phyloP scores from a whole-genome alignment of 192 early-diverging fungal genomes.

The Coemansia asiatica region DNA sequence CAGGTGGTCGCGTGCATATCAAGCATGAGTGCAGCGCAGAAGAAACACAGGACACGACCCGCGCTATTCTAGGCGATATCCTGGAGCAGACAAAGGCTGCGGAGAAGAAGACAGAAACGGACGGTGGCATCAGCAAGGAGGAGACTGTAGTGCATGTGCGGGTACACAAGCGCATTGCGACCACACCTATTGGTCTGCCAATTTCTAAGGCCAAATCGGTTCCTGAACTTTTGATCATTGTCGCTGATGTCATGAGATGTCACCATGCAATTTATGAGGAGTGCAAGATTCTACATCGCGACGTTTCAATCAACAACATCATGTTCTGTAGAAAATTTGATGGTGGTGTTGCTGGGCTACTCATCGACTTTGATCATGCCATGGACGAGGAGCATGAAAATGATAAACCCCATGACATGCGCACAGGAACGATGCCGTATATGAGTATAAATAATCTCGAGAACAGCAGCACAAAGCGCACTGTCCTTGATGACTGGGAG shows the following conservation, averaged over 20 bases:
- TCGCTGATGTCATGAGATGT: slow-evolving; percentile 25
- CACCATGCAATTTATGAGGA: slow-evolving; percentile 14
- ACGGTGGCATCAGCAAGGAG: too few species aligned
- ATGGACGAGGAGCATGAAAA: background rate
- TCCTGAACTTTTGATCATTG: slow-evolving; percentile 20
- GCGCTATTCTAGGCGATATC: too few species aligned
- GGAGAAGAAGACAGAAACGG: too few species aligned
- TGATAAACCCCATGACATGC: background rate
- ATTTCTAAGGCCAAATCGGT: background rate
- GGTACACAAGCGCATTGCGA: background rate
- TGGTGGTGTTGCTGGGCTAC: slow-evolving; percentile 3
- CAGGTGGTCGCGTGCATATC: too few species aligned
- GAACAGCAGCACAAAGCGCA: background rate
- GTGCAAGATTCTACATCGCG: slow-evolving; percentile 22
- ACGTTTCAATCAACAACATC: slow-evolving; percentile 28
- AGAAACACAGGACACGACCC: too few species aligned
- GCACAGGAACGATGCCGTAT: slow-evolving; percentile 18
- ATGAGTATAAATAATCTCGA: slow-evolving; percentile 37
- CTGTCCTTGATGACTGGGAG: slow-evolving; percentile 16
- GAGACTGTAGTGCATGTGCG: too few species aligned
- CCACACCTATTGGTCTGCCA: background rate
- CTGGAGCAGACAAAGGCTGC: too few species aligned
- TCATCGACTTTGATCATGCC: slow-evolving; percentile 35
- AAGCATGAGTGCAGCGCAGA: too few species aligned
- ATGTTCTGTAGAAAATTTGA: slow-evolving; percentile 4